Conservation (phyloP, 345 rosid genomes). For the Citrus glauca region DNA sequence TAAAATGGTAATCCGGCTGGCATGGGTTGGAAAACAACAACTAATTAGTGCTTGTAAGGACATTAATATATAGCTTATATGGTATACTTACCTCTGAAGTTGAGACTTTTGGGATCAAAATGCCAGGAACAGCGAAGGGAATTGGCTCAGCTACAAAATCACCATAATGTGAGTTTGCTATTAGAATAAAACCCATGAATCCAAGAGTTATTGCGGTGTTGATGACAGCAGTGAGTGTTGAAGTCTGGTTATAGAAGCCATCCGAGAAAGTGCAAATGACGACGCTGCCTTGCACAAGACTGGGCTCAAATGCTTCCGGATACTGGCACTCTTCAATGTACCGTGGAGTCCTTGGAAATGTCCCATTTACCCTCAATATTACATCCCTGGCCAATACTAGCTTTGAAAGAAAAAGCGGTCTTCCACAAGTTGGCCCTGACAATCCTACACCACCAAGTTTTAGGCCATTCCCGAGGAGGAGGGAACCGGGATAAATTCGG, state of each 20-base stretch:
- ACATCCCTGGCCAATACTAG: slow-evolving; percentile 74
- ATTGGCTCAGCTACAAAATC: slow-evolving; percentile 66
- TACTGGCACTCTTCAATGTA: slow-evolving; percentile 72
- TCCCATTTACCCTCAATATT: slow-evolving; percentile 32
- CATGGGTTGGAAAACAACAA: too few species aligned
- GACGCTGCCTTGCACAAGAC: slow-evolving; percentile 44
- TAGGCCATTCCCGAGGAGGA: slow-evolving; percentile 59
- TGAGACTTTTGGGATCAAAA: slow-evolving; percentile 53
- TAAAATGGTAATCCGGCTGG: too few species aligned
- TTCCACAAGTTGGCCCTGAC: slow-evolving; percentile 69
- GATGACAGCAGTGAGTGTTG: slow-evolving; percentile 51
- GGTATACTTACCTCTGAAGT: slow-evolving; percentile 47
- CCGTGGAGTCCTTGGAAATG: slow-evolving; percentile 41
- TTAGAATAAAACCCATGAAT: slow-evolving; percentile 57
- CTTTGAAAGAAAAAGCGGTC: slow-evolving; percentile 35
- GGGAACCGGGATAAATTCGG: slow-evolving; percentile 52
- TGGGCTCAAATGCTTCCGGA: slow-evolving; percentile 58
- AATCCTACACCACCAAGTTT: slow-evolving; percentile 59
- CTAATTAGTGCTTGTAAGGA: too few species aligned
- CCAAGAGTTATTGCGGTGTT: slow-evolving; percentile 57
- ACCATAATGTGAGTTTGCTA: slow-evolving; percentile 61
- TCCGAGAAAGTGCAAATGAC: slow-evolving; percentile 71
- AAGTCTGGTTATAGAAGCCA: slow-evolving; percentile 60
- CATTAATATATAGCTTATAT: too few species aligned
- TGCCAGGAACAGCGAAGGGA: slow-evolving; percentile 49